Percentiles rank a stretch among this genome's conserved stretches.
Conservation (phyloP, 129 eudicot species). For the Pseudognaphalium luteoalbum region DNA sequence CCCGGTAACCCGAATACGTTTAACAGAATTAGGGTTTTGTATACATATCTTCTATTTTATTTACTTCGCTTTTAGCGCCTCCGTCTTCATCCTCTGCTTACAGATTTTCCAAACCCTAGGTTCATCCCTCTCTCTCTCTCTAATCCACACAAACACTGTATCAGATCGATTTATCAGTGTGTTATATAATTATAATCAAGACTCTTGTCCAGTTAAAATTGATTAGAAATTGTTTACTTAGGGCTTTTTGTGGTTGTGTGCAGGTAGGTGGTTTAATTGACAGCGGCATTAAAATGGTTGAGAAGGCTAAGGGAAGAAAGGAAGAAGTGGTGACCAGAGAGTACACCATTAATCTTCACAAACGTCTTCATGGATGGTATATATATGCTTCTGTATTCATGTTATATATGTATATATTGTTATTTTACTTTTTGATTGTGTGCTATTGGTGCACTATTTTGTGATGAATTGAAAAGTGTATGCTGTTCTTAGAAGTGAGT, state of each 20-base stretch:
- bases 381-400: background rate
- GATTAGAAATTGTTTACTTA: background rate
- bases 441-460: too few relatives aligned
- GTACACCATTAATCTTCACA: constrained; percentile 75
- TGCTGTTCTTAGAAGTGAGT: too few relatives aligned
- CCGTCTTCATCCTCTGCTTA: constrained; percentile 25
- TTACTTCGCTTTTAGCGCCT: constrained; percentile 28
- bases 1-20: constrained; percentile 2
- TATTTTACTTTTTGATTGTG: too few relatives aligned
- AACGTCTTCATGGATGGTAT: constrained; percentile 68
- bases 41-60: background rate
- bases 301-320: constrained; percentile 57
- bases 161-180: background rate
- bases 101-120: constrained; percentile 33
- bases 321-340: constrained; percentile 69
- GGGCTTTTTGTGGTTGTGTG: background rate
- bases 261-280: constrained; percentile 8
- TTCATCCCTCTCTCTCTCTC: background rate
- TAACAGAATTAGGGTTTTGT: constrained; percentile 21
- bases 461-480: too few relatives aligned
- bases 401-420: too few relatives aligned
- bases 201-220: background rate
- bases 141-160: background rate
- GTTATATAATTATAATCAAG: background rate
- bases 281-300: constrained; percentile 43